A percentile compares a stretch with the other conserved stretches of the same genome.
These are phyloP conservation scores for Tarenaya hassleriana DNA, from an alignment of 345 rosid species.

Conservation along the genomic window DNA sequence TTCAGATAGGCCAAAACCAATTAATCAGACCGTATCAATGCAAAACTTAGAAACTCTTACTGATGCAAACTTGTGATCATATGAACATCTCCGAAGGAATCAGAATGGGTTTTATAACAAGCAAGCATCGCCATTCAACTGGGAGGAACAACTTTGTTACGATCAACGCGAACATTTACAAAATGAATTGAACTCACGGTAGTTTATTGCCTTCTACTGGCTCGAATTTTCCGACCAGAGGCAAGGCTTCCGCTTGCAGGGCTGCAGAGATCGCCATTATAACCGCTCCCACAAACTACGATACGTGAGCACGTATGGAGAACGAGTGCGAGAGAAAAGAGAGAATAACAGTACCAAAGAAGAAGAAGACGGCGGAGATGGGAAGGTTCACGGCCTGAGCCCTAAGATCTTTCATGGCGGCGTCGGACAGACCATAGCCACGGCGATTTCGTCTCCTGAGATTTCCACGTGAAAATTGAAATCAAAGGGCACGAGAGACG, in stretches of 20 bases:
- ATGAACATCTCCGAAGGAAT: background rate
- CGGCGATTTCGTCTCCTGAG: too few species aligned
- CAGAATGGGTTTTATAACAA: background rate
- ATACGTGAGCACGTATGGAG: constrained; percentile 28
- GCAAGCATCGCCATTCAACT: constrained; percentile 10
- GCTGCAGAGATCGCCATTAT: constrained; percentile 33
- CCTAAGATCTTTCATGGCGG: too few species aligned
- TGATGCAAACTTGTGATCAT: background rate
- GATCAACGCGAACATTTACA: background rate
- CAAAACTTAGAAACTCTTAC: too few species aligned
- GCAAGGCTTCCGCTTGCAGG: constrained; percentile 88
- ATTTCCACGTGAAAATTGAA: too few species aligned
- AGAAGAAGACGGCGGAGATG: too few species aligned
- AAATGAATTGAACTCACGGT: constrained; percentile 34
- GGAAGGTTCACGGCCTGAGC: too few species aligned
- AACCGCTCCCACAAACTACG: constrained; percentile 5
- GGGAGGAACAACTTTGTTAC: too few species aligned
- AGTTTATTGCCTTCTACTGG: constrained; percentile 47
- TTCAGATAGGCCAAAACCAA: too few species aligned
- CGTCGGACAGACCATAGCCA: too few species aligned
- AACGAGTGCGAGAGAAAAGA: background rate
- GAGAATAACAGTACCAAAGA: constrained; percentile 48
- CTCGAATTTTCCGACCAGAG: constrained; percentile 56
- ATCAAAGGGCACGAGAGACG: too few species aligned
- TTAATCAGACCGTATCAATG: too few species aligned